Evolutionary conservation across 345 rosid species (phyloP).

Genomic region (Noccaea caerulescens): DNA sequence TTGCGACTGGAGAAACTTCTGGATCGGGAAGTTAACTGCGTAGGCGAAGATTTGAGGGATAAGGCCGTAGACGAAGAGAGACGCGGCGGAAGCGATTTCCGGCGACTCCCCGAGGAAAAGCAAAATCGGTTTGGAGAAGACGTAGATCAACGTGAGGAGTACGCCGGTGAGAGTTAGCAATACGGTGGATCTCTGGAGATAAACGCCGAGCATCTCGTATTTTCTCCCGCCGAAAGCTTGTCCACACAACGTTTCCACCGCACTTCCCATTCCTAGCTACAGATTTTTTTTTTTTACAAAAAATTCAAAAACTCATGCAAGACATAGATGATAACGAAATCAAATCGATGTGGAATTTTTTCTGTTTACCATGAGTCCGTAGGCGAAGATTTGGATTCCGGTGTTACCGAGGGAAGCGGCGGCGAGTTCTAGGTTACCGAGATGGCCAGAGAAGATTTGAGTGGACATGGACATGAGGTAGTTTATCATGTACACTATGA

Average conservation of each 20-base stretch:
- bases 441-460: conserved; percentile 63
- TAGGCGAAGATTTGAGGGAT: conserved; percentile 70
- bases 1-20: conserved; percentile 61
- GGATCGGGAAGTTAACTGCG: conserved; percentile 67
- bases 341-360: no score
- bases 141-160: conserved; percentile 49
- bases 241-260: conserved; percentile 76
- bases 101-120: conserved; percentile 58
- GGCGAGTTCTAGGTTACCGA: conserved; percentile 66
- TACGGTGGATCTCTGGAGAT: conserved; percentile 64
- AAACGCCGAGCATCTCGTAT: conserved; percentile 61
- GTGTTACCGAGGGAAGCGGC: conserved; percentile 71
- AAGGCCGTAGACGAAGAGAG: conserved; percentile 58
- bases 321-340: neutral
- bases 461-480: conserved; percentile 65
- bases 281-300: neutral
- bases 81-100: conserved; percentile 59
- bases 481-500: conserved; percentile 61
- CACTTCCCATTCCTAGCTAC: conserved; percentile 69
- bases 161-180: conserved; percentile 57
- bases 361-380: conserved; percentile 42
- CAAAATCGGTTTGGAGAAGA: conserved; percentile 54
- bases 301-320: neutral
- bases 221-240: conserved; percentile 67
- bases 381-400: conserved; percentile 58